Evolutionary conservation across 345 rosid genomes (phyloP).

Genomic region (Aurinia saxatilis): DNA sequence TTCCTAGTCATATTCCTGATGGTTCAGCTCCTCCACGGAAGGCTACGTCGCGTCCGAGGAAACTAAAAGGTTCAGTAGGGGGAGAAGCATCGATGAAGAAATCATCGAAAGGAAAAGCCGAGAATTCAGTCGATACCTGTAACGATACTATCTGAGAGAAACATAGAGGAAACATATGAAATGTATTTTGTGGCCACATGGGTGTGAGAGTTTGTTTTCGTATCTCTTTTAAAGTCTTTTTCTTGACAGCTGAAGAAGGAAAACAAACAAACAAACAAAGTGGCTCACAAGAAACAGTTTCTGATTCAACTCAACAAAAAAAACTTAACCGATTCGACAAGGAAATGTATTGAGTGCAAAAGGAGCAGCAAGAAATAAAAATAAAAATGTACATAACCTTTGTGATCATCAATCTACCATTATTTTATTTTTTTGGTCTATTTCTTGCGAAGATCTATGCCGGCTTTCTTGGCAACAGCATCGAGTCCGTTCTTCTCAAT

Average conservation of each 20-base stretch:
- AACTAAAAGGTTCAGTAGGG: conserved; percentile 25
- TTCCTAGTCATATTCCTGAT: conserved; percentile 6
- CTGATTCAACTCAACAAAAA: conserved; percentile 8
- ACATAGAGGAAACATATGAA: background rate
- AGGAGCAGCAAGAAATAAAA: conserved; percentile 3
- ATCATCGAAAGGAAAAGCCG: conserved; percentile 19
- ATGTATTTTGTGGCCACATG: conserved; percentile 1
- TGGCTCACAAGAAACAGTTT: background rate
- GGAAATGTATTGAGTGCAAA: conserved; percentile 4
- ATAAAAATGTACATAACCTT: conserved; percentile 1
- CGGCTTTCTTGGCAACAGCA: conserved; percentile 96
- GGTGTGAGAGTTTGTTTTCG: conserved; percentile 10
- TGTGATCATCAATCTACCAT: background rate
- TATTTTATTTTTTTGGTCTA: background rate
- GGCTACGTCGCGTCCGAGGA: conserved; percentile 22
- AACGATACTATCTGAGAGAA: conserved; percentile 25
- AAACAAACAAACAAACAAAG: background rate
- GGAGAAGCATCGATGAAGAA: conserved; percentile 25
- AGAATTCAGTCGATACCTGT: conserved; percentile 23
- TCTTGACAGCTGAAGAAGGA: background rate
- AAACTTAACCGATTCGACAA: background rate
- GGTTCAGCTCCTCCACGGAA: conserved; percentile 29
- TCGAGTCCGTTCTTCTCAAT: conserved; percentile 92
- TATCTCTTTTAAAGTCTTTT: background rate
- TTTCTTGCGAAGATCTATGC: conserved; percentile 73